phyloP scores from a whole-genome alignment of 75 land plant genomes.

The Picea glauca region DNA sequence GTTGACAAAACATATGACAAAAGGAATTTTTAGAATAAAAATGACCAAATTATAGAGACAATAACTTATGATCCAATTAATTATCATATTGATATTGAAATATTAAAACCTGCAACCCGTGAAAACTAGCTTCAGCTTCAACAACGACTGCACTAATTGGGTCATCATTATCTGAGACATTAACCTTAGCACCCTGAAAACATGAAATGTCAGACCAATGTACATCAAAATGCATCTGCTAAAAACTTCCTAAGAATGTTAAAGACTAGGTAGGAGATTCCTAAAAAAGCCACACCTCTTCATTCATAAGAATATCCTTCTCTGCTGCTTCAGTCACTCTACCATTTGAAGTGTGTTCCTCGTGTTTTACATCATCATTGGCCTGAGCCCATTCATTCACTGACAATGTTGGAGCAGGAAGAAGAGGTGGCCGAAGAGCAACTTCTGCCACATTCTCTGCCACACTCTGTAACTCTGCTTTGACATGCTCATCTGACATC shows the following conservation, averaged over 20 bases:
- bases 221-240: not conserved
- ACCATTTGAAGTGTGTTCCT: not conserved
- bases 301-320: not conserved
- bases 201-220: not conserved
- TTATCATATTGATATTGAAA: not conserved
- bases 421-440: too few relatives aligned
- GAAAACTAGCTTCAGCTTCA: not conserved
- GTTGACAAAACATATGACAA: not conserved
- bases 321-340: not conserved
- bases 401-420: too few relatives aligned
- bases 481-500: too few relatives aligned
- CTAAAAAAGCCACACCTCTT: not conserved
- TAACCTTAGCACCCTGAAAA: not conserved
- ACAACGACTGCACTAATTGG: not conserved
- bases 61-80: not conserved
- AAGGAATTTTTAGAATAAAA: not conserved
- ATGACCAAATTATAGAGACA: not conserved
- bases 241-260: not conserved
- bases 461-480: too few relatives aligned
- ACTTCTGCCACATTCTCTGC: too few relatives aligned
- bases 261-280: not conserved
- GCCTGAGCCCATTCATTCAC: not conserved
- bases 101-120: not conserved
- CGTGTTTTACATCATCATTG: constrained; percentile 1
- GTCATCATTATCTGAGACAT: not conserved